Evolutionary conservation across 257 asterid species (phyloP), one percentile per base, ranked within the genome.

Genomic region (Petunia axillaris): DNA sequence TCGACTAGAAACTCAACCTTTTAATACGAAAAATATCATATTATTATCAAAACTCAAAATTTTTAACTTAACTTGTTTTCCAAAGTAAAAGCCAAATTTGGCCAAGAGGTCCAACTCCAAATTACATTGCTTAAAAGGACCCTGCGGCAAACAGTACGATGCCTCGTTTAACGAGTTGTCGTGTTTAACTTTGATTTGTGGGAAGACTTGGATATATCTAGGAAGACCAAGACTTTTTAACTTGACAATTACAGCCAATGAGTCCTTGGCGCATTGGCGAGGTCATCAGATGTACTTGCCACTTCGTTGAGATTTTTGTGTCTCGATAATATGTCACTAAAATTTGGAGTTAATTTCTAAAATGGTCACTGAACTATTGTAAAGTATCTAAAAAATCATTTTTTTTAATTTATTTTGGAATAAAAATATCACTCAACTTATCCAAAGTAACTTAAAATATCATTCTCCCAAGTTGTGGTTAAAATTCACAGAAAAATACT

Each of bases 211-310:
- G 8, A 59, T 63, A 41, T 43, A 25, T 43, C 41, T 59, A 4
- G 71, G 71, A 77, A 10, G 73, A 77, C 80, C 64, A 55, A 1
- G 59, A 53, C 52, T 64, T 64, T 1, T 48, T 46, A 71, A 35
- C 43, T 35, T 71, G 60, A 71, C 43, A 52, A 3, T 25, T 25
- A 25, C 25, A 25, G 25, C 25, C 25, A 25, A 25, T 10, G 15
- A 15, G 9, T 13, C 15, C 57, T 52, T 5, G 57, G 5, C 57
- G 57, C 39, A 64, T 38, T 39, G 73, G 73, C 38, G 35, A 41
- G 73, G 50, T 38, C 73, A 39, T 64, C 41, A 5, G 39, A 64
- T 37, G 11, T 25, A 65, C 36, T 65, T 10, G 73, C 25, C 25
- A 25, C 25, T 25, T 25, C 25, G 25, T 25, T 25, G 25, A 25